Evolutionary conservation across 148 eudicot species (phyloP), one percentile per base, ranked within the genome.

Genomic region (Linanthus parryae): DNA sequence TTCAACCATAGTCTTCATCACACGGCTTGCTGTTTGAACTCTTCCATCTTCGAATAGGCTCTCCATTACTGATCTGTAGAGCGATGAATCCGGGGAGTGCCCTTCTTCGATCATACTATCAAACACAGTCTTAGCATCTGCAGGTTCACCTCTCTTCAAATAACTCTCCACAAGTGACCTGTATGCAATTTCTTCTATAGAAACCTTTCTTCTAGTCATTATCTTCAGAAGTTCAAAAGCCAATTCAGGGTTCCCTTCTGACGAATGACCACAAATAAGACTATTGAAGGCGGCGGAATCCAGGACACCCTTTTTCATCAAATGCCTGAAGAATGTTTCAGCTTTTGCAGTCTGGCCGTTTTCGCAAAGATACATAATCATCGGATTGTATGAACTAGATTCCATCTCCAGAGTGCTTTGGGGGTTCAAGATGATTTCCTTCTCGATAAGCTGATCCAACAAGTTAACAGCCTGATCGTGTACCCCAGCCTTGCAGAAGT

Each of bases 11-110:
- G 61, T 69, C 36, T 81, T 83, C 94, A 91, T 78, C 21, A 91
- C 95, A 33, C 97, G 84, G 39, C 97, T 91, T 9, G 95, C 94
- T 10, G 95, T 91, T 75, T 91, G 97, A 39, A 91, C 68, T 58
- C 97, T 74, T 37, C 81, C 95, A 63, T 86, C 97, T 35, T 79
- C 83, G 35, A 91, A 86, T 44, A 91, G 81, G 67, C 74, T 69
- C 68, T 81, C 86, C 76, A 86, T 91, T n/a, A 91, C 79, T 2
- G 73, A 71, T 56, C 86, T 66, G 54, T 63, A 91, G 47, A 83
- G 61, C 14, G 77, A 36, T 15, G 97, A 77, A 49, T 91, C 95
- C 0, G 94, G 97, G 44, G 54, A 34, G 49, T 91, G 95, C 21
- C 83, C 95, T 52, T 79, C 80, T 73, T 81, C 94, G 17, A 91